These are phyloP conservation scores for Arabidopsis hybrid DNA, from an alignment of 441 rosid genomes.

Conservation along the genomic window DNA sequence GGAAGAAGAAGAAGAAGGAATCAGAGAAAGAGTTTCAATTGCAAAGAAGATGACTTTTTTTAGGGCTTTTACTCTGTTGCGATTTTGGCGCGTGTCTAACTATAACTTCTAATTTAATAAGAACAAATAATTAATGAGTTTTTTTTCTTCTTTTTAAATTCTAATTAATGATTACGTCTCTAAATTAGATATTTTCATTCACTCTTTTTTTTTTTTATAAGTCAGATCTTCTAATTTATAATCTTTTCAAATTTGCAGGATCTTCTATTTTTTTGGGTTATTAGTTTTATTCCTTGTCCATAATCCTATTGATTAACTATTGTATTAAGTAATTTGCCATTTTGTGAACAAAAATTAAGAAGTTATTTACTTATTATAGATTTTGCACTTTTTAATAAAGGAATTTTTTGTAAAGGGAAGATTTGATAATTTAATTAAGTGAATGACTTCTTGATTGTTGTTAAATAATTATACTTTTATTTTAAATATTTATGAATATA, in stretches of 20 bases:
- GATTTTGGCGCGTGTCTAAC: constrained; percentile 46
- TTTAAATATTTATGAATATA: too few relatives aligned
- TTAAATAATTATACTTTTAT: too few relatives aligned
- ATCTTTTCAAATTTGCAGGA: neutral
- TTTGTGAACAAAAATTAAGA: neutral
- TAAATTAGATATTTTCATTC: neutral
- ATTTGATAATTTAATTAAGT: neutral
- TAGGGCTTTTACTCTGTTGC: constrained; percentile 23
- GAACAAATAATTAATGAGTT: neutral
- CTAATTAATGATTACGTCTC: neutral
- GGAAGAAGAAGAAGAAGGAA: constrained; percentile 29
- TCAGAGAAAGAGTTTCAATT: constrained; percentile 27
- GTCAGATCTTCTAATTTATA: too few relatives aligned
- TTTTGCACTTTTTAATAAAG: neutral
- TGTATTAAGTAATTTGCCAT: neutral
- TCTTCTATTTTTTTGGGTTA: neutral
- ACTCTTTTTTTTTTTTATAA: too few relatives aligned
- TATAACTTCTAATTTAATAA: constrained; percentile 16
- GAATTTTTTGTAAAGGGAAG: neutral
- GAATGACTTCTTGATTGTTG: neutral
- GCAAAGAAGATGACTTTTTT: neutral
- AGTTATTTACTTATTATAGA: neutral
- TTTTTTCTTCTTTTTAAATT: neutral
- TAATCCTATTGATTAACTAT: neutral
- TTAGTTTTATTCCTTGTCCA: neutral